phyloP scores from a whole-genome alignment of 2,329 filamentous ascomycete genomes.

The Cladorrhinum sp. region DNA sequence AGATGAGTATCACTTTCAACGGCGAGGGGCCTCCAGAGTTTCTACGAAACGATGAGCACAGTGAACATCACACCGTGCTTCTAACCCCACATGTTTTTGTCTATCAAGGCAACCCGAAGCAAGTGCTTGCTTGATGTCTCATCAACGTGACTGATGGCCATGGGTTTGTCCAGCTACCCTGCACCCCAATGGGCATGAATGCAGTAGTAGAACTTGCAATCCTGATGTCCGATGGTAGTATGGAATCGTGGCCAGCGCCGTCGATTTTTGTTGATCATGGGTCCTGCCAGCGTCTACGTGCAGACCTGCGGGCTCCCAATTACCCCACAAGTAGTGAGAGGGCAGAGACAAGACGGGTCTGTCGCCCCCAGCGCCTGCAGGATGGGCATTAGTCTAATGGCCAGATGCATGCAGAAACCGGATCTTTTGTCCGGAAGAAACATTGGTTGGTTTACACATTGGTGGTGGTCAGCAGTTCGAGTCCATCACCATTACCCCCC shows the following conservation, averaged over 20 bases:
- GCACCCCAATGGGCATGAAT: background rate
- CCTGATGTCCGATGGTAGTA: background rate
- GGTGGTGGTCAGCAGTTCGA: background rate
- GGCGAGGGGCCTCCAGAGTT: background rate
- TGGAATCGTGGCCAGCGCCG: background rate
- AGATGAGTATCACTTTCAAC: background rate
- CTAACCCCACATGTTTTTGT: background rate
- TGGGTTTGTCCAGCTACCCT: background rate
- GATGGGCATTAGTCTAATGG: background rate
- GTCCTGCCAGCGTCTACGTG: slow-evolving; percentile 9
- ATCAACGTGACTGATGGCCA: background rate
- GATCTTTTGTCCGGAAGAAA: background rate
- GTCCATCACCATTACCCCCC: background rate
- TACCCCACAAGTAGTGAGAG: slow-evolving; percentile 2
- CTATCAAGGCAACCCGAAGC: background rate
- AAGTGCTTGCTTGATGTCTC: background rate
- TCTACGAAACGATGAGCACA: background rate
- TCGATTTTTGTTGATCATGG: slow-evolving; percentile 6
- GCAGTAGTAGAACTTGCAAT: background rate
- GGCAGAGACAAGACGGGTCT: background rate
- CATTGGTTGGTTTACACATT: background rate
- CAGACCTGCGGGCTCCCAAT: background rate
- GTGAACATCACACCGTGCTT: background rate
- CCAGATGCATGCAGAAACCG: background rate
- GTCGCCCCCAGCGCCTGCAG: background rate